Conservation (phyloP, 2,329 filamentous ascomycete species). For the Paraphoma chrysanthemicola region DNA sequence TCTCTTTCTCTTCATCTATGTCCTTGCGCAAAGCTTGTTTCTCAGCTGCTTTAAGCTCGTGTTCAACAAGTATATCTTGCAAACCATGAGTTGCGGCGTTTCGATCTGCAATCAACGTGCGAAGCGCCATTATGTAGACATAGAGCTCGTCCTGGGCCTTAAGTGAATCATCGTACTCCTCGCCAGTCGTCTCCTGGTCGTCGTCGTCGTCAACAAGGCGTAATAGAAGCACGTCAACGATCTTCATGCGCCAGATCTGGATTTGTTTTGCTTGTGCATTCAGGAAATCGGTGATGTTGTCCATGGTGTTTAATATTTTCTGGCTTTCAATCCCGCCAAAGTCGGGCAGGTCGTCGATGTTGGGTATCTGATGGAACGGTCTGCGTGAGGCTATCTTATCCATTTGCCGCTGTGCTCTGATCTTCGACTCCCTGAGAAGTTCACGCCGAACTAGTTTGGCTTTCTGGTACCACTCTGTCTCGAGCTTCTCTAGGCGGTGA, state of each 20-base stretch:
- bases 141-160: constrained; percentile 88
- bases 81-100: constrained; percentile 78
- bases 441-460: constrained; percentile 82
- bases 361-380: constrained; percentile 29
- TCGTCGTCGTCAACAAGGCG: constrained; percentile 83
- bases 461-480: constrained; percentile 75
- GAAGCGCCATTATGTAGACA: constrained; percentile 80
- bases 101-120: constrained; percentile 79
- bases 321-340: constrained; percentile 76
- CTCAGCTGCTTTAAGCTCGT: constrained; percentile 72
- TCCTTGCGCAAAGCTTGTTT: constrained; percentile 66
- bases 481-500: constrained; percentile 69
- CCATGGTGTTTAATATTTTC: constrained; percentile 69
- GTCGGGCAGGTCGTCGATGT: constrained; percentile 62
- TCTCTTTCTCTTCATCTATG: constrained; percentile 53
- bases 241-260: constrained; percentile 75
- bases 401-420: constrained; percentile 71
- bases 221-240: constrained; percentile 73
- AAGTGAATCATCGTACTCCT: constrained; percentile 88
- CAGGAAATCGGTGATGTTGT: constrained; percentile 69
- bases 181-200: constrained; percentile 76
- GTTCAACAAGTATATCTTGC: constrained; percentile 74
- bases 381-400: constrained; percentile 50
- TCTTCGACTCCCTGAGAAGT: constrained; percentile 68
- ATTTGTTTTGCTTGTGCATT: constrained; percentile 76